Evolutionary conservation across 305 asterid species (phyloP), one percentile per base, ranked within the genome.

Genomic region (Coffea humblotiana): DNA sequence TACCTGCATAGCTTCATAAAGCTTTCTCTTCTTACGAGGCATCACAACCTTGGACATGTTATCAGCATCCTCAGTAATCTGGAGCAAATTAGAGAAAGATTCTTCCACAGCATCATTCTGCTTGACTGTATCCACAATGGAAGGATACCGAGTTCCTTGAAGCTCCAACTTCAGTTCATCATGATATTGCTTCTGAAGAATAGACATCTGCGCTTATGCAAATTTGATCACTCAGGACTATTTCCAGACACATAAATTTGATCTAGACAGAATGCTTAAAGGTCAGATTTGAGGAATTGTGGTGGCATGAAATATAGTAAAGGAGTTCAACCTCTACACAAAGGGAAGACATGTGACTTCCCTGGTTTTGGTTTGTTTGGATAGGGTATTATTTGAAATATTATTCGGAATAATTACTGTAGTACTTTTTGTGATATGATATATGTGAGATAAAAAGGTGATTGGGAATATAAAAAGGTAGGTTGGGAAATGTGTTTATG

Each of bases 1-100:
- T 80, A 93, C 97, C 93, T 86, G 80, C 90, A 91, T 92, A 23
- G 98, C 97, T 7, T 84, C 81, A 15, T 82, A 77, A 32, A 95
- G 88, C 82, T 86, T 86, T 76, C 90, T 86, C 92, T 84, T 90
- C 82, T 83, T 93, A 73, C 93, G 94, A 0, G 94, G 48, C 97
- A 92, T 90, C 76, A 69, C 32, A 40, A 88, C 63, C 88, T 79
- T 87, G 7, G 93, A 80, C 90, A 88, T 84, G 82, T 72, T 85
- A 54, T 69, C 86, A n/a, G 56, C 90, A 87, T 95, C 98, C 85
- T 79, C 79, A 16, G 88, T 90, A 67, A 80, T 61, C 88, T 93
- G 97, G 49, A 78, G 51, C 83, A 84, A 51, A 83, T 90, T 90
- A 52, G 86, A 83, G 40, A 48, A 58, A 70, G 82, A 75, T 70